phyloP scores from a whole-genome alignment of 148 eudicot genomes.

The Chenopodium quinoa region DNA sequence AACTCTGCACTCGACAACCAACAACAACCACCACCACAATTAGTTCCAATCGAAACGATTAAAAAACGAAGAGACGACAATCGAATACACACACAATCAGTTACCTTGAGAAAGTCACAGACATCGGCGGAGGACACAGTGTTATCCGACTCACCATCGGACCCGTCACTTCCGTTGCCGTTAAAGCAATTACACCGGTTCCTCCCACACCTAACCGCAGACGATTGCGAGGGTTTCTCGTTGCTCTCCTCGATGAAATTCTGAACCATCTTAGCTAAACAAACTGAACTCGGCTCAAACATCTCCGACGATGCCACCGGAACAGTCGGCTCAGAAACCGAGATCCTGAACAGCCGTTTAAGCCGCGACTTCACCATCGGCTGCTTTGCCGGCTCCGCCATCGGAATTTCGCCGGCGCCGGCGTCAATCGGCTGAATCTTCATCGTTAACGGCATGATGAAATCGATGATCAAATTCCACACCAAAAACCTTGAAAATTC shows the following conservation, averaged over 20 bases:
- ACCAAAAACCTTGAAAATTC: neutral
- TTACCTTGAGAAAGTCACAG: conserved; percentile 66
- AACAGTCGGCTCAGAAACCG: conserved; percentile 30
- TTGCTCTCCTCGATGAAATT: conserved; percentile 74
- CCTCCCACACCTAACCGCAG: conserved; percentile 38
- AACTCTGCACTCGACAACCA: conserved; percentile 37
- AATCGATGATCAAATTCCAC: too few species aligned
- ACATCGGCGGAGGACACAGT: conserved; percentile 38
- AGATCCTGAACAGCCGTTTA: conserved; percentile 56
- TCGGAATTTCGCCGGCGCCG: conserved; percentile 26
- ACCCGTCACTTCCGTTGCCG: conserved; percentile 50
- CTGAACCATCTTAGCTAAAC: conserved; percentile 86
- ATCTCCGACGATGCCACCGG: conserved; percentile 29
- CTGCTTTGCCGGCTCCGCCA: conserved; percentile 11
- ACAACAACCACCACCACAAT: too few species aligned
- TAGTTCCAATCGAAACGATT: too few species aligned
- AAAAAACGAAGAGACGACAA: too few species aligned
- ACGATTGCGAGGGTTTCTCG: conserved; percentile 41
- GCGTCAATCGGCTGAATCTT: conserved; percentile 76
- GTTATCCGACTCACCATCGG: conserved; percentile 49
- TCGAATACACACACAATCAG: too few species aligned
- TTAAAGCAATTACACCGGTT: conserved; percentile 71
- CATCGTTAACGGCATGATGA: conserved; percentile 56
- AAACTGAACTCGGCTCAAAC: conserved; percentile 83
- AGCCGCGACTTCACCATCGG: conserved; percentile 58